Percentiles rank a stretch among this genome's conserved stretches.
Conservation (phyloP, 2,329 filamentous ascomycete species). For the Xenoacremonium recifei region DNA sequence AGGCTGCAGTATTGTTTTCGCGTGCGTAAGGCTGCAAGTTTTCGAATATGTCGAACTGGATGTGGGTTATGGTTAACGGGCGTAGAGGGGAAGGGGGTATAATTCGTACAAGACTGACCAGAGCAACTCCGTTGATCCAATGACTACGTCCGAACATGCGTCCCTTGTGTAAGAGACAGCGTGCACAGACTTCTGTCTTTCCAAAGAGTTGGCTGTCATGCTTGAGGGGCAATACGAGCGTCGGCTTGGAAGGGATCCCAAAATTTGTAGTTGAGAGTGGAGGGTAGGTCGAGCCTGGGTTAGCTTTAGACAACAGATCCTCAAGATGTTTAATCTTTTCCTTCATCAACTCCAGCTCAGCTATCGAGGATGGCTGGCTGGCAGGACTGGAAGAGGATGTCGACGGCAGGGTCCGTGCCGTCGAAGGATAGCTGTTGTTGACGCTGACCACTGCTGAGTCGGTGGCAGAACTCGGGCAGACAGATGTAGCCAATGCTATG, state of each 20-base stretch:
- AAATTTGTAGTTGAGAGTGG: constrained; percentile 6
- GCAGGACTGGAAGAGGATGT: constrained; percentile 4
- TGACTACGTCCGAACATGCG: constrained; percentile 57
- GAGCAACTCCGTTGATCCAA: constrained; percentile 49
- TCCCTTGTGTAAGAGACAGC: constrained; percentile 52
- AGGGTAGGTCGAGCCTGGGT: neutral
- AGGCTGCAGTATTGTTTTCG: constrained; percentile 36
- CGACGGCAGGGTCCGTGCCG: no score
- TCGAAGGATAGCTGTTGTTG: no score
- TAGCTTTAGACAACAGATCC: constrained; percentile 6
- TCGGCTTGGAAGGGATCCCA: no score
- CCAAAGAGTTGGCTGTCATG: constrained; percentile 33
- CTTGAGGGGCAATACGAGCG: no score
- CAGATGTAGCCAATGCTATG: no score
- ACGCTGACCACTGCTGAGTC: no score
- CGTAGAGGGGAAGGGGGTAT: neutral
- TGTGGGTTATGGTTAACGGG: constrained; percentile 5
- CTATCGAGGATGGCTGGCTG: constrained; percentile 4
- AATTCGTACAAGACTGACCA: constrained; percentile 35
- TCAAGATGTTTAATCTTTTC: constrained; percentile 13
- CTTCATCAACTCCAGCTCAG: constrained; percentile 16
- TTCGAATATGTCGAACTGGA: constrained; percentile 44
- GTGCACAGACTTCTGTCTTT: constrained; percentile 31
- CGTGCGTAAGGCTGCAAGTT: constrained; percentile 40
- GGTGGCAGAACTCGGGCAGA: no score